Evolutionary conservation across 2,329 filamentous ascomycete species (phyloP).

Genomic region (Aureobasidium lini): DNA sequence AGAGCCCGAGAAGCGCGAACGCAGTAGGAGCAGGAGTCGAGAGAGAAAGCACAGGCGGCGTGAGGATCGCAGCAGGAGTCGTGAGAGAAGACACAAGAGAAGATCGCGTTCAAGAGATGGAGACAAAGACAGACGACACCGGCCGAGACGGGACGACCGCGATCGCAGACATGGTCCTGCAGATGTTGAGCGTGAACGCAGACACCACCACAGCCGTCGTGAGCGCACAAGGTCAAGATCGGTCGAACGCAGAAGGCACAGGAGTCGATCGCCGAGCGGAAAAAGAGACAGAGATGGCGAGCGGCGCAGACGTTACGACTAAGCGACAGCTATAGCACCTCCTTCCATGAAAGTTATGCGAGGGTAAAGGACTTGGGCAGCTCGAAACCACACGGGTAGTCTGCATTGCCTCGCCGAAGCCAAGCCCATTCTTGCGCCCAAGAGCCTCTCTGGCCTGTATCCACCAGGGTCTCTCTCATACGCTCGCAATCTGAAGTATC

Average conservation of each 20-base stretch:
- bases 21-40: conserved; percentile 15
- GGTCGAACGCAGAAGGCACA: conserved; percentile 13
- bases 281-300: conserved; percentile 4
- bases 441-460: too few relatives aligned
- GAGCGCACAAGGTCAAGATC: conserved; percentile 15
- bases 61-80: conserved; percentile 12
- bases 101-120: conserved; percentile 18
- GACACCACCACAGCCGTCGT: conserved; percentile 9
- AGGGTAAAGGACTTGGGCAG: too few relatives aligned
- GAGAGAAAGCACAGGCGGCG: conserved; percentile 14
- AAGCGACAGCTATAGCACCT: neutral
- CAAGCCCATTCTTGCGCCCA: too few relatives aligned
- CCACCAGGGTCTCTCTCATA: too few relatives aligned
- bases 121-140: conserved; percentile 17
- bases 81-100: conserved; percentile 17
- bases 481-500: too few relatives aligned
- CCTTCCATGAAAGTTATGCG: neutral
- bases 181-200: conserved; percentile 7
- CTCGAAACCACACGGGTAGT: too few relatives aligned
- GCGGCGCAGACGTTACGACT: conserved; percentile 6
- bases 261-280: conserved; percentile 17
- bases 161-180: neutral
- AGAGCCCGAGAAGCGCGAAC: conserved; percentile 29
- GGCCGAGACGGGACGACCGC: conserved; percentile 16
- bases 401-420: too few relatives aligned